phyloP scores from a whole-genome alignment of 352 stramenopile genomes.

The Pythium rhizo-oryzae region DNA sequence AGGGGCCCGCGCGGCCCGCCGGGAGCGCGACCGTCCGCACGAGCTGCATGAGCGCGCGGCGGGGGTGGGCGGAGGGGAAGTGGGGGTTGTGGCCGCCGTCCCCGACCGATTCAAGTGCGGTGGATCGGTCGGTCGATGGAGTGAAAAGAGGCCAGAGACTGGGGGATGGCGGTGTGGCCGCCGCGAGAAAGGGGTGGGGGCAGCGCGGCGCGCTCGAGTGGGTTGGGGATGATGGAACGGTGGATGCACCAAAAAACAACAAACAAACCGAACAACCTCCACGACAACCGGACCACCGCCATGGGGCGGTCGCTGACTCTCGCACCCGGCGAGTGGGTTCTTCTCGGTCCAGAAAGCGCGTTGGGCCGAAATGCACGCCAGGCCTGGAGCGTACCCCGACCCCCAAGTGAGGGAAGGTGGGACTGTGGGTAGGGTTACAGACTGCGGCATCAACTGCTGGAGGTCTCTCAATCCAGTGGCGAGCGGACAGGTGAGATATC shows the following conservation, averaged over 20 bases:
- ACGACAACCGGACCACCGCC: neutral
- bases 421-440: constrained; percentile 3
- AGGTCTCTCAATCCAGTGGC: neutral
- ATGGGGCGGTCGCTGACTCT: constrained; percentile 26
- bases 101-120: neutral
- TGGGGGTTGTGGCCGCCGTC: neutral
- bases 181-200: neutral
- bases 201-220: neutral
- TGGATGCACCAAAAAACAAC: neutral
- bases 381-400: constrained; percentile 1
- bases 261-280: neutral
- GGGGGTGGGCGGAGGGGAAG: neutral
- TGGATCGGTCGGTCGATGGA: constrained; percentile 5
- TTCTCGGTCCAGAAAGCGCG: neutral
- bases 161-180: neutral
- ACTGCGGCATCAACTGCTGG: constrained; percentile 1
- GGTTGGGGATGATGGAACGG: constrained; percentile 1
- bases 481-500: neutral
- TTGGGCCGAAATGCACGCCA: constrained; percentile 1
- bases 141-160: neutral
- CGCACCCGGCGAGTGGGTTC: constrained; percentile 9
- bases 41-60: constrained; percentile 15
- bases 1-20: too few relatives aligned
- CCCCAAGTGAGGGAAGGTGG: constrained; percentile 3
- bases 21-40: constrained; percentile 21